phyloP scores from a whole-genome alignment of 2,329 filamentous ascomycete genomes.

The Cercospora sp. region DNA sequence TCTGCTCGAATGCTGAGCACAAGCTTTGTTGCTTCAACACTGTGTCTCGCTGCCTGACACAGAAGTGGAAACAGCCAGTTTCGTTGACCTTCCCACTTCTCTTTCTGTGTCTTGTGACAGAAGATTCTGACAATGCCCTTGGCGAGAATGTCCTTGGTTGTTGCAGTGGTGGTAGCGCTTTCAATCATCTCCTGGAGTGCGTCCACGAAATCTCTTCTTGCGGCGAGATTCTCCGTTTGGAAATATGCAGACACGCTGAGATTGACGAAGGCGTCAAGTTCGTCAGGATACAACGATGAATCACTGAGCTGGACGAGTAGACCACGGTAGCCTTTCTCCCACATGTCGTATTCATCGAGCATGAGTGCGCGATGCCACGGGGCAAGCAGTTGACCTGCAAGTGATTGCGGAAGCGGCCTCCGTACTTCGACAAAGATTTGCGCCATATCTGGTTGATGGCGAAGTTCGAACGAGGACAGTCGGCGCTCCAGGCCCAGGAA shows the following conservation, averaged over 20 bases:
- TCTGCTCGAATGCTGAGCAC: conserved; percentile 27
- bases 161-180: conserved; percentile 12
- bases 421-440: conserved; percentile 29
- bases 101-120: conserved; percentile 29
- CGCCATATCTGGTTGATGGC: conserved; percentile 27
- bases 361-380: conserved; percentile 28
- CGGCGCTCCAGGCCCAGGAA: conserved; percentile 19
- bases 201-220: conserved; percentile 26
- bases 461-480: conserved; percentile 24
- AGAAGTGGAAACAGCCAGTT: conserved; percentile 30
- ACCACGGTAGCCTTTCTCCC: conserved; percentile 23
- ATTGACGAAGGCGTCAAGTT: conserved; percentile 27
- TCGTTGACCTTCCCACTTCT: conserved; percentile 29
- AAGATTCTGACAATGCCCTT: conserved; percentile 28
- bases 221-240: conserved; percentile 19
- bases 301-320: conserved; percentile 25
- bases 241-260: conserved; percentile 27
- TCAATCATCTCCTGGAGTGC: conserved; percentile 21
- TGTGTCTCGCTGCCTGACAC: conserved; percentile 24
- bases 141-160: conserved; percentile 24
- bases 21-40: conserved; percentile 25
- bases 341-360: conserved; percentile 27
- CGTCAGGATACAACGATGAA: conserved; percentile 20
- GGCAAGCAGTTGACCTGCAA: conserved; percentile 23
- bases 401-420: conserved; percentile 22